These are phyloP conservation scores for Epichloe amarillans DNA, from an alignment of 2,329 filamentous ascomycete genomes.

Conservation along the genomic window DNA sequence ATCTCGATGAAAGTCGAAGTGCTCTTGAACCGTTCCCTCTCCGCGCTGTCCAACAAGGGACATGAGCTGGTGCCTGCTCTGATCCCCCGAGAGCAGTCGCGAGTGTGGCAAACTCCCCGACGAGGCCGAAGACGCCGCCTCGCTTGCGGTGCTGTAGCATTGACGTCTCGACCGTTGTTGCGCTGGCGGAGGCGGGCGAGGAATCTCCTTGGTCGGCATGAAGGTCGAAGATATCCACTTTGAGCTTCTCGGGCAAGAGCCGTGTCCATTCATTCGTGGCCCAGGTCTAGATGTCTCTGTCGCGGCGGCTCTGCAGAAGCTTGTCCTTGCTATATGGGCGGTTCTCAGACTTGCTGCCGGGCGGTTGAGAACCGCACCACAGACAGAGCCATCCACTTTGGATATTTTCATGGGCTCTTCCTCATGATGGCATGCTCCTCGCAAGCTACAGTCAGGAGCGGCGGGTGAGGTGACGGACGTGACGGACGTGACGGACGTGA, in stretches of 20 bases:
- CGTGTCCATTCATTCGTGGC: constrained; percentile 4
- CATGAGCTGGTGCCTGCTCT: constrained; percentile 33
- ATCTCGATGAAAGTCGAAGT: constrained; percentile 37
- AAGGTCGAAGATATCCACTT: constrained; percentile 31
- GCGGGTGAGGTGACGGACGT: neutral
- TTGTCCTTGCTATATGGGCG: constrained; percentile 12
- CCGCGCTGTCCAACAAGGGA: constrained; percentile 37
- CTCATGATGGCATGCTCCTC: constrained; percentile 26
- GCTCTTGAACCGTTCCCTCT: constrained; percentile 35
- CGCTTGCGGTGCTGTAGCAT: constrained; percentile 16
- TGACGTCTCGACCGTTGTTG: constrained; percentile 7
- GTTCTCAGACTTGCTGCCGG: constrained; percentile 19
- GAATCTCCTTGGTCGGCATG: constrained; percentile 13
- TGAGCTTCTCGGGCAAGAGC: constrained; percentile 21
- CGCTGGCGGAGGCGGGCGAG: constrained; percentile 5
- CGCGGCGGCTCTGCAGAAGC: constrained; percentile 13
- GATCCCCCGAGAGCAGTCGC: constrained; percentile 4
- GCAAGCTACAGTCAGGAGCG: neutral
- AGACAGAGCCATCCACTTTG: constrained; percentile 47
- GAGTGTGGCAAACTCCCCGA: neutral
- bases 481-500: neutral
- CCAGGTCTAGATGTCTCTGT: constrained; percentile 8
- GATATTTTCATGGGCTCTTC: constrained; percentile 47
- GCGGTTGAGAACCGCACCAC: constrained; percentile 39
- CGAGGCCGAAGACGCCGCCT: constrained; percentile 8